Base-by-base conservation (phyloP, 257 asterid species). In the Rubia yunnanensis region DNA sequence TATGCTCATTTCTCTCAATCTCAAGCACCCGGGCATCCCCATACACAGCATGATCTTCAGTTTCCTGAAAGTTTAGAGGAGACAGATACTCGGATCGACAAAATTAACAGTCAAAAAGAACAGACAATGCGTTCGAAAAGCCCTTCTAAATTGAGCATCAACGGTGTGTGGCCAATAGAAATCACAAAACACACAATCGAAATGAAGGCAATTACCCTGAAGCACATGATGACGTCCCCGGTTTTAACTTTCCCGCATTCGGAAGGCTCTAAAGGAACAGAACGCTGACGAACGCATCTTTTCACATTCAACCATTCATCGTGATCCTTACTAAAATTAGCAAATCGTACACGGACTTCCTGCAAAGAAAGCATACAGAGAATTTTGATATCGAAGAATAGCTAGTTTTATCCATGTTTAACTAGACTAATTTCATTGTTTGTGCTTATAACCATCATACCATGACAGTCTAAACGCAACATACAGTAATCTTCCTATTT, bases 271-370 rank as follows among this genome's bases (percentile, higher is more conserved):
- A 94, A 72, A 34, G 97, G 99, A 77, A 94, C 77, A 11, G 99
- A 94, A 20, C 97, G 95, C 49, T 86, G 91, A 0, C 99, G 83
- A 41, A 94, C 76, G 28, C 85, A 84, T 67, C 66, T 74, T 65
- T 66, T 74, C 18, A 86, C 78, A 70, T 74, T 86, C 70, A 90
- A 88, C 99, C 99, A 94, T 69, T 90, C 97, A 72, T 94, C 99
- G 70, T 94, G 86, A 22, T 82, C 88, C 62, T 85, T 77, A 31
- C 83, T 82, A 60, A 86, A 94, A 46, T 96, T 96, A 63, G 88
- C 79, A 81, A 81, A 94, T 73, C 97, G 84, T 75, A 86, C 91
- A 57, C 96, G 95, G 78, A 82, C 97, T 18, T 77, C 70, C 98
- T 88, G 86, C 39, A 26, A 14, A 50, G 22, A 62, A 66, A 58